These are phyloP conservation scores for Acanthamoeba lenticulata DNA, from an alignment of 208 protist species.

Conservation along the genomic window DNA sequence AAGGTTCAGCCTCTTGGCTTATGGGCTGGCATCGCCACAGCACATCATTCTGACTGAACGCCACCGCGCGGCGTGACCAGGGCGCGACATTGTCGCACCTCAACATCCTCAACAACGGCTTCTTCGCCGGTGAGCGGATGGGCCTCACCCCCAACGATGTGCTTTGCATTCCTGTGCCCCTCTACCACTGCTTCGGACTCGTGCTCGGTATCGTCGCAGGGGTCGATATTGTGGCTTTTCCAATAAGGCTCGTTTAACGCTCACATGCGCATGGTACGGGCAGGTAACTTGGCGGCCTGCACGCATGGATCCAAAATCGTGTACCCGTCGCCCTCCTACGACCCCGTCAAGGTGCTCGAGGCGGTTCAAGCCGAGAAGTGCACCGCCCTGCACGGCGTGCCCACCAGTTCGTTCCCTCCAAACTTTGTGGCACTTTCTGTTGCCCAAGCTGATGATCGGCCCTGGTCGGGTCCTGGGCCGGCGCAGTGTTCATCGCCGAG, in stretches of 20 bases:
- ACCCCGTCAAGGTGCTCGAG: slow-evolving; percentile 70
- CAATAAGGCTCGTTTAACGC: too few relatives aligned
- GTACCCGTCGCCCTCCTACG: slow-evolving; percentile 80
- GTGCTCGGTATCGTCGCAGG: slow-evolving; percentile 76
- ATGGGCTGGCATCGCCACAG: slow-evolving; percentile 68
- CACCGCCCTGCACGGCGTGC: slow-evolving; percentile 85
- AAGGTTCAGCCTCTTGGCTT: slow-evolving; percentile 72
- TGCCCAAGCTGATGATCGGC: neutral
- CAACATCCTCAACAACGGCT: slow-evolving; percentile 71
- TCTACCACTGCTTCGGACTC: slow-evolving; percentile 89
- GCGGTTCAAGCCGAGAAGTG: slow-evolving; percentile 77
- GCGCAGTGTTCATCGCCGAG: slow-evolving; percentile 81
- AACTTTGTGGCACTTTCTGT: neutral
- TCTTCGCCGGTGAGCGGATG: slow-evolving; percentile 78
- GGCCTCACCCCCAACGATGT: slow-evolving; percentile 73
- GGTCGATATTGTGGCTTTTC: neutral
- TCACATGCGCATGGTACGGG: too few relatives aligned
- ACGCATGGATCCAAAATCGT: slow-evolving; percentile 79
- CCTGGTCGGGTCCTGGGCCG: neutral
- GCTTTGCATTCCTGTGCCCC: slow-evolving; percentile 84
- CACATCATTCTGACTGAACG: slow-evolving; percentile 75
- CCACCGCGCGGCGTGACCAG: slow-evolving; percentile 76
- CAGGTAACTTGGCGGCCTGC: slow-evolving; percentile 75
- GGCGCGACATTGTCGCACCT: slow-evolving; percentile 72
- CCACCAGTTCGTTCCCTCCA: slow-evolving; percentile 73